Evolutionary conservation across 257 asterid species (phyloP).

Genomic region (Scutellaria minor): DNA sequence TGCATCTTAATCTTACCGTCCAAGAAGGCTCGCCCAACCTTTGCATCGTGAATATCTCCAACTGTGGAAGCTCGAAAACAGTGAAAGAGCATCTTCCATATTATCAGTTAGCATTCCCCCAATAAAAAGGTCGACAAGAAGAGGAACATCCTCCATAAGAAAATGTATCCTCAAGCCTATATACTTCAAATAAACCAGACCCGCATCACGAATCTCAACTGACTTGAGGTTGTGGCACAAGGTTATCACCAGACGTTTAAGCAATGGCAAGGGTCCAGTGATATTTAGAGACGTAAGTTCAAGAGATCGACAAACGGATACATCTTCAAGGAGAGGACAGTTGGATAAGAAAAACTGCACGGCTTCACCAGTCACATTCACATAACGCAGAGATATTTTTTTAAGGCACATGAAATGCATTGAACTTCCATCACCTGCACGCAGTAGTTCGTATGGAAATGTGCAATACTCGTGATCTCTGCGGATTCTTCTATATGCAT

Average conservation of each 20-base stretch:
- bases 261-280: background rate
- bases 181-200: conserved; percentile 12
- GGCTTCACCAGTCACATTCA: conserved; percentile 15
- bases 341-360: conserved; percentile 20
- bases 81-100: background rate
- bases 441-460: background rate
- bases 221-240: background rate
- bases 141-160: background rate
- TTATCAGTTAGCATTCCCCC: background rate
- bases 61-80: no score
- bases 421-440: background rate
- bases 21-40: no score
- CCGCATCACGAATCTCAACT: conserved; percentile 20
- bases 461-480: background rate
- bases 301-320: background rate
- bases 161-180: background rate
- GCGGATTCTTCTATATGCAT: background rate
- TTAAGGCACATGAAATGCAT: background rate
- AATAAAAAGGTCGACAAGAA: background rate
- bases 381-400: background rate
- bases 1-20: no score
- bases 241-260: conserved; percentile 6
- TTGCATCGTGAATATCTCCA: no score
- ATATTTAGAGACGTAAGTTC: conserved; percentile 1
- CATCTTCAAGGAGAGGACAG: conserved; percentile 27